Evolutionary conservation across 1,139 yeast species (phyloP).

Genomic region (Lodderomyces metapsilosis): DNA sequence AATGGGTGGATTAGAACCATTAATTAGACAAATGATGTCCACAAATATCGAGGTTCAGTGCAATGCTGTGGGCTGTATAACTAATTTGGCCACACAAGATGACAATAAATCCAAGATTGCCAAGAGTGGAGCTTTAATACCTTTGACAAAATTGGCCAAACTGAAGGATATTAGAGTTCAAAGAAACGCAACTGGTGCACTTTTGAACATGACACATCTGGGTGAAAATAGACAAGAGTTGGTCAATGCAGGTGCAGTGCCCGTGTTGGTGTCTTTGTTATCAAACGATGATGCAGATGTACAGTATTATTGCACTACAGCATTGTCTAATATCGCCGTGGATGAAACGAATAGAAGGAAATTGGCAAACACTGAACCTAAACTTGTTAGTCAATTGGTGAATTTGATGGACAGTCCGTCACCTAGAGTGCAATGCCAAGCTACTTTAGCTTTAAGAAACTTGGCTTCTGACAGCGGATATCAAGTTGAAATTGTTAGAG

Average conservation of each 20-base stretch:
- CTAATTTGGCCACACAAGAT: conserved; percentile 97
- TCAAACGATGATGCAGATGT: conserved; percentile 92
- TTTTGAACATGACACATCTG: conserved; percentile 96
- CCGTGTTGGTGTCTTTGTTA: conserved; percentile 86
- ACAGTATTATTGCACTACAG: conserved; percentile 97
- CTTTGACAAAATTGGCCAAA: conserved; percentile 89
- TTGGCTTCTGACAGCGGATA: conserved; percentile 91
- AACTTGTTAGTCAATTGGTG: conserved; percentile 83
- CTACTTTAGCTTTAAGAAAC: conserved; percentile 91
- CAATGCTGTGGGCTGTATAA: conserved; percentile 98
- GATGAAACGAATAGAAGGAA: conserved; percentile 89
- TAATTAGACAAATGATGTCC: conserved; percentile 96
- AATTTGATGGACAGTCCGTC: conserved; percentile 88
- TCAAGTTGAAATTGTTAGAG: conserved; percentile 92
- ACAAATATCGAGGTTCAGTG: conserved; percentile 97
- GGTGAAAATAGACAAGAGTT: conserved; percentile 95
- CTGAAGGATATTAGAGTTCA: conserved; percentile 95
- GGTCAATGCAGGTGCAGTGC: conserved; percentile 97
- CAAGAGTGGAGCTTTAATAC: conserved; percentile 92
- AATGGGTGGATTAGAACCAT: conserved; percentile 96
- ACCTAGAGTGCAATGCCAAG: conserved; percentile 97
- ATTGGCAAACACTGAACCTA: conserved; percentile 91
- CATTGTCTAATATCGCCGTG: conserved; percentile 93
- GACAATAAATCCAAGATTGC: conserved; percentile 96
- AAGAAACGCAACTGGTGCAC: conserved; percentile 97